phyloP scores from a whole-genome alignment of 164 flowering plant genomes.

The Tetracentron sinense region DNA sequence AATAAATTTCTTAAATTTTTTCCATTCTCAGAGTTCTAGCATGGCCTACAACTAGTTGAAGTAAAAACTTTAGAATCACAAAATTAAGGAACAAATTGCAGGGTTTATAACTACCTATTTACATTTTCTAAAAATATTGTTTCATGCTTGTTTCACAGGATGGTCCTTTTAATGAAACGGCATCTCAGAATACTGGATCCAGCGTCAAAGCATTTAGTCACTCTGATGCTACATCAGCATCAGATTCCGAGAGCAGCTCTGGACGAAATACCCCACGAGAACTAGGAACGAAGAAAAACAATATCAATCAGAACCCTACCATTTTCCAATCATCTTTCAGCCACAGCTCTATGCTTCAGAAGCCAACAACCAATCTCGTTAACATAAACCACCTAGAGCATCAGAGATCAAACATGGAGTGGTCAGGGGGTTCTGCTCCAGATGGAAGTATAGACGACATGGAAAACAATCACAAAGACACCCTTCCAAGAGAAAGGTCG shows the following conservation, averaged over 20 bases:
- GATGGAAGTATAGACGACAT: constrained; percentile 50
- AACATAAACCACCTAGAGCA: constrained; percentile 25
- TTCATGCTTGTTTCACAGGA: constrained; percentile 34
- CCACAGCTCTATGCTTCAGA: constrained; percentile 24
- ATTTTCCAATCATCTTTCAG: constrained; percentile 31
- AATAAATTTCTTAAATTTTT: not conserved
- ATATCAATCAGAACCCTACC: constrained; percentile 30
- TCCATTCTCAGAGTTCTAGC: not conserved
- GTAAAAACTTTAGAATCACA: too few species aligned
- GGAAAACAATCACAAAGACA: too few species aligned
- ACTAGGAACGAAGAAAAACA: constrained; percentile 27
- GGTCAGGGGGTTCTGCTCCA: constrained; percentile 52
- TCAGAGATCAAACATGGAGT: constrained; percentile 44
- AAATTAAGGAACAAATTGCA: not conserved
- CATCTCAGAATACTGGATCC: constrained; percentile 25
- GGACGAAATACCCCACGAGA: constrained; percentile 62
- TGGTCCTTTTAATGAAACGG: constrained; percentile 19
- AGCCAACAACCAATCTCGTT: constrained; percentile 18
- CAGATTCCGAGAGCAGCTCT: constrained; percentile 73
- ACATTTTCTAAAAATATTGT: not conserved
- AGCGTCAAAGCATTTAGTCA: constrained; percentile 42
- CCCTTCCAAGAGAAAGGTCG: too few species aligned
- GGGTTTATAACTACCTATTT: not conserved
- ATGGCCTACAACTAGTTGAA: too few species aligned
- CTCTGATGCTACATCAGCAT: constrained; percentile 54